These are phyloP conservation scores for Sungouiozyma intestinalis DNA, from an alignment of 805 yeast genomes.

Conservation along the genomic window DNA sequence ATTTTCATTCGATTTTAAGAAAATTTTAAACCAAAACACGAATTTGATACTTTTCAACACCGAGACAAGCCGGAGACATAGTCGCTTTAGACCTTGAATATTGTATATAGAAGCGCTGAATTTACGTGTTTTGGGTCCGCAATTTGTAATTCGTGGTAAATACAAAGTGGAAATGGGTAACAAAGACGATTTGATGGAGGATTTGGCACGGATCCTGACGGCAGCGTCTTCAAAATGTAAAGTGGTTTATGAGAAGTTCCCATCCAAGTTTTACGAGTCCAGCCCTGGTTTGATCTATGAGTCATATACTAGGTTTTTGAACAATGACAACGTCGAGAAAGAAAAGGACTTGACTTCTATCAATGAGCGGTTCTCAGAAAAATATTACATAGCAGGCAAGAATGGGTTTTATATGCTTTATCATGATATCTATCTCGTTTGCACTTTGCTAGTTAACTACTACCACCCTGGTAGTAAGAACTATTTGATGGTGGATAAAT, in stretches of 20 bases:
- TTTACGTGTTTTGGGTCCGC: no score
- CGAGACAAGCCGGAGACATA: no score
- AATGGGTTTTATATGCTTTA: slow-evolving; percentile 43
- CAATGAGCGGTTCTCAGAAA: slow-evolving; percentile 30
- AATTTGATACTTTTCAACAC: no score
- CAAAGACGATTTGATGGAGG: slow-evolving; percentile 6
- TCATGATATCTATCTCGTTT: slow-evolving; percentile 56
- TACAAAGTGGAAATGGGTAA: background rate
- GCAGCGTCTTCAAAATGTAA: slow-evolving; percentile 24
- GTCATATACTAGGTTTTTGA: slow-evolving; percentile 32
- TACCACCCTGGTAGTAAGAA: slow-evolving; percentile 38
- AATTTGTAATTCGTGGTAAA: no score
- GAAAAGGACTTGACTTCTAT: slow-evolving; percentile 33
- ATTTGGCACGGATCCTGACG: slow-evolving; percentile 14
- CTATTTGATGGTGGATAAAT: slow-evolving; percentile 48
- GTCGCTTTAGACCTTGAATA: no score
- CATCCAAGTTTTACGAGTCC: slow-evolving; percentile 37
- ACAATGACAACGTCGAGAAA: slow-evolving; percentile 12
- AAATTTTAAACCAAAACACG: no score
- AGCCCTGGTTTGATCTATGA: slow-evolving; percentile 35
- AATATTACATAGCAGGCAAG: slow-evolving; percentile 30
- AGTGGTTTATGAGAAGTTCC: slow-evolving; percentile 31
- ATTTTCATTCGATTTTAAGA: no score
- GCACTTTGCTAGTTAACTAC: slow-evolving; percentile 38
- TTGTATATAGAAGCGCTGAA: no score